These are phyloP conservation scores for Theobroma cacao DNA, from an alignment of 345 rosid species.

Conservation along the genomic window DNA sequence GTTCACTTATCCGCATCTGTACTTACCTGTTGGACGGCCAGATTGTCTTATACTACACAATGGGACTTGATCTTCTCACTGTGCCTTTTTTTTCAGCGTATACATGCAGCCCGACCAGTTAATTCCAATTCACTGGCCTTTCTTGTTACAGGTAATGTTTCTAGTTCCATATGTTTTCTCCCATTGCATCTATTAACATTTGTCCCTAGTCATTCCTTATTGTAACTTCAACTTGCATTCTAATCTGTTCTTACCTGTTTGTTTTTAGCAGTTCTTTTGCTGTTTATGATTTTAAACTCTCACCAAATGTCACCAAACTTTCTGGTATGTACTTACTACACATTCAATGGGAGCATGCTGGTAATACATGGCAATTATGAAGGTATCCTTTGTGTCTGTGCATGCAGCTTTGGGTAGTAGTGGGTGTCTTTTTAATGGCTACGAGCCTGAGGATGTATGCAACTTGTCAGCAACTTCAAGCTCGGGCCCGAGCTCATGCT, in stretches of 20 bases:
- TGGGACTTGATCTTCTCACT: not conserved
- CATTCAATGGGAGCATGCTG: not conserved
- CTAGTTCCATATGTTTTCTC: not conserved
- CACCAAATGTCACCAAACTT: slow-evolving; percentile 70
- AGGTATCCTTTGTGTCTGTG: slow-evolving; percentile 2
- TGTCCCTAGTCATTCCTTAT: not conserved
- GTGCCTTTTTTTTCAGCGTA: slow-evolving; percentile 35
- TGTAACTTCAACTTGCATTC: not conserved
- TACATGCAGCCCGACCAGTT: slow-evolving; percentile 56
- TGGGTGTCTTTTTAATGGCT: slow-evolving; percentile 62
- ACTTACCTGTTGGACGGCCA: not conserved
- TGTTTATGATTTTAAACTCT: slow-evolving; percentile 71
- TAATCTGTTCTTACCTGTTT: slow-evolving; percentile 16
- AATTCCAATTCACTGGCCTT: slow-evolving; percentile 63
- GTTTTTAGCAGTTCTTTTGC: slow-evolving; percentile 61
- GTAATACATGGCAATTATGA: slow-evolving; percentile 7
- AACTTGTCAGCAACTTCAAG: slow-evolving; percentile 72
- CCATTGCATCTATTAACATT: not conserved
- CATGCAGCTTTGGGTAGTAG: slow-evolving; percentile 67
- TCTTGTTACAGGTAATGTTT: slow-evolving; percentile 61
- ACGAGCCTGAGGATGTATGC: slow-evolving; percentile 70
- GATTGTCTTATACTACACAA: not conserved
- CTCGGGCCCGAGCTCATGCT: slow-evolving; percentile 68
- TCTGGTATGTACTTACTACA: slow-evolving; percentile 41
- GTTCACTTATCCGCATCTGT: not conserved